A percentile compares a stretch with the other conserved stretches of the same genome.
phyloP scores from a whole-genome alignment of 371 early-diverging fungal species.

The Lichtheimia ornata region DNA sequence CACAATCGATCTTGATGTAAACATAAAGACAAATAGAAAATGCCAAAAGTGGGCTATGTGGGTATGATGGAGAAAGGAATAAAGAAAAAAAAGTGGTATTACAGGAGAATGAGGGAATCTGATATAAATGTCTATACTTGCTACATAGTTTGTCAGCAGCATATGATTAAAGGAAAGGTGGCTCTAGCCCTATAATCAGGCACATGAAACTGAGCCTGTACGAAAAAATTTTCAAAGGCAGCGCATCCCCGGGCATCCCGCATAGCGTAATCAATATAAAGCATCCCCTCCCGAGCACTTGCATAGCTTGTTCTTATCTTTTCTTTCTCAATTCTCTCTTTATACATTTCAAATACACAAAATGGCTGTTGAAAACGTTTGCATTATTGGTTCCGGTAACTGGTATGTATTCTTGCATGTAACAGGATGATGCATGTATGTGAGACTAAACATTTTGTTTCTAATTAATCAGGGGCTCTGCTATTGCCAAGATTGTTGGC shows the following conservation, averaged over 20 bases:
- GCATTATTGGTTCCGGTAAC: constrained; percentile 92
- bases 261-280: constrained; percentile 3
- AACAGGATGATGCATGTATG: background rate
- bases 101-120: background rate
- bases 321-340: background rate
- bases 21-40: background rate
- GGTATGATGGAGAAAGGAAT: background rate
- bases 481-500: constrained; percentile 93
- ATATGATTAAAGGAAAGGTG: background rate
- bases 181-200: background rate
- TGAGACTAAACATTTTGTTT: background rate
- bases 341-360: constrained; percentile 8
- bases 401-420: constrained; percentile 59
- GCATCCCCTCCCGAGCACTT: background rate
- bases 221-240: constrained; percentile 2
- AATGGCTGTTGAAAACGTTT: constrained; percentile 69
- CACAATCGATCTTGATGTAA: too few relatives aligned
- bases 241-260: background rate
- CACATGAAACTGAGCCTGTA: background rate
- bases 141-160: background rate
- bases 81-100: background rate
- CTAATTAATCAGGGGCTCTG: constrained; percentile 80
- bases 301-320: background rate
- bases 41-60: background rate
- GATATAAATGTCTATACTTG: background rate